Evolutionary conservation across 768 basidiomycete species (phyloP), one percentile per base, ranked within the genome.

Genomic region (Tulasnella calospora): DNA sequence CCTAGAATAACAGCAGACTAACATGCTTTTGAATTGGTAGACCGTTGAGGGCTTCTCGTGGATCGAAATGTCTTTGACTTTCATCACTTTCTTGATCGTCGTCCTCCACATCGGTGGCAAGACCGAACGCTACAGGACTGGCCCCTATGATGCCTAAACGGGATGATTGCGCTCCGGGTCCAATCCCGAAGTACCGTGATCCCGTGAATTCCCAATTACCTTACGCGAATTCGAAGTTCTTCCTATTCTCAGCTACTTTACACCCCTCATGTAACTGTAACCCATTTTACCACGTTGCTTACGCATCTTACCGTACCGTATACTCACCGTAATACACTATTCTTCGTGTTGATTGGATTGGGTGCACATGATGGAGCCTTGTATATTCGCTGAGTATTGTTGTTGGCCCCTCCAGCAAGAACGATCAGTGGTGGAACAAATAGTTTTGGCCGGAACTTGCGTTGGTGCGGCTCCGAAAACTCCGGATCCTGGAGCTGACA

Each of bases 41-140:
- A 72, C 71, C 44, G 71, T 72, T 36, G 38, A 72, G 15, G 71
- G 71, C 6, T 72, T 72, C 36, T 30, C 71, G 13, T 72, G 71
- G 71, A 72, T 72, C n/a, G 71, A 72, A 36, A 72, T 72, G 71
- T 40, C 71, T n/a, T 72, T 72, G 36, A 72, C 71, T 33, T 72
- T 72, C 71, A 72, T 72, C 44, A 72, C 71, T 0, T 46, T 72
- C 36, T 40, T 40, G n/a, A 46, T 72, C 36, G 36, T 72, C 71
- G 17, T 72, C 30, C 71, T 72, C 36, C 71, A 72, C 71, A 19
- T 72, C 17, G 71, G 71, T 46, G 38, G 38, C 38, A 72, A 72
- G 36, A 72, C 71, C 36, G 71, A 72, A 30, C 71, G 71, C 44
- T 72, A 72, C 71, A 21, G 38, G 21, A 72, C 71, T 17, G 71